Base-by-base conservation (phyloP, 768 basidiomycete species). In the Lentinula raphanica region DNA sequence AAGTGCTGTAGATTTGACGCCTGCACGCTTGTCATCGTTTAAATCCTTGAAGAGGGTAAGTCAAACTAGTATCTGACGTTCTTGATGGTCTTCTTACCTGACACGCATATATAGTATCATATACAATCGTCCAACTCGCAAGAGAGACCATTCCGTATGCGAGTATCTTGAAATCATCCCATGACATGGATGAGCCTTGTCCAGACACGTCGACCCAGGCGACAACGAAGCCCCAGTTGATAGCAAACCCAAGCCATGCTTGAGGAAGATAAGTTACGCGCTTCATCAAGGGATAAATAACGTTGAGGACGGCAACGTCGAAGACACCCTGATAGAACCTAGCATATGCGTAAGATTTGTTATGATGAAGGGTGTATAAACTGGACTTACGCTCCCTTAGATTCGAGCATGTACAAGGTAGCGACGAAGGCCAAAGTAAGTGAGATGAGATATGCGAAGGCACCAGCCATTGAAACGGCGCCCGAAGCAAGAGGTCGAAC, bases 41-140 rank as follows among this genome's bases (percentile, higher is more conserved):
- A 80, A 81, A 66, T 86, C 85, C 58, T 48, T 51, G 49, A 17
- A 6, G 6, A 28, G 38, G 12, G 17, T 42, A 7, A 42, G 32
- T 23, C 3, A 13, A 29, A 9, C 11, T 28, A 9, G 1, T 7
- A 56, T 8, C 17, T 11, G 25, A 9, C 25, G 8, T 28, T 23
- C 32, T 3, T 27, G 54, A 54, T 81, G 15, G 3, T 36, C 1
- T n/a, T 11, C 9, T 53, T 38, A 53, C 51, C 35, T 53, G 73
- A 64, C 83, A 83, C 4, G 83, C 85, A 63, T 87, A 87, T 59
- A 85, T 82, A 1, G 83, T 83, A 65, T 87, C 71, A 63, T 64
- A 63, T 53, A 57, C 60, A 29, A 64, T 60, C 1, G 62, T 66
- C 63, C 66, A 66, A 6, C 61, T 63, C 51, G 48, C 48, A 15